phyloP scores from a whole-genome alignment of 768 basidiomycete genomes.

The Lenzites betulinus region DNA sequence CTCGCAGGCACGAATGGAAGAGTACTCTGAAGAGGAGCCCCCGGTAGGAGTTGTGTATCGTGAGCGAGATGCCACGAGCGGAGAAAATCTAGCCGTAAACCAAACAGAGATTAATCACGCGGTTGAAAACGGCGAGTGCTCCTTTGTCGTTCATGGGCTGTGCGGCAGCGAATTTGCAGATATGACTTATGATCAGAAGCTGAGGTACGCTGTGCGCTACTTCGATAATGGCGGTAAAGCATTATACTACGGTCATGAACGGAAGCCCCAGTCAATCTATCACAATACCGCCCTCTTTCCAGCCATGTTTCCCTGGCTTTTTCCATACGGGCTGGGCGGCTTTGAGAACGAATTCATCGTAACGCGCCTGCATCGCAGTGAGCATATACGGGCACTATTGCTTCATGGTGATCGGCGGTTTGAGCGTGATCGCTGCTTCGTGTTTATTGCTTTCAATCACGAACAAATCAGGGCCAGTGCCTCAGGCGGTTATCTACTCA shows the following conservation, averaged over 20 bases:
- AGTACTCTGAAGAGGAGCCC: constrained; percentile 11
- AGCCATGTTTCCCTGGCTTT: constrained; percentile 22
- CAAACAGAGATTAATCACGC: not conserved
- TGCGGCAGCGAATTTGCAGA: not conserved
- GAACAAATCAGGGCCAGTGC: constrained; percentile 36
- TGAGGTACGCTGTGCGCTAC: constrained; percentile 6
- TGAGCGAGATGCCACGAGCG: not conserved
- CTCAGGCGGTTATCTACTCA: constrained; percentile 30
- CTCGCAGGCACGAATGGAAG: constrained; percentile 3
- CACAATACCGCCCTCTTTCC: constrained; percentile 21
- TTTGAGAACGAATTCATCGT: not conserved
- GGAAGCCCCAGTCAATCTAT: constrained; percentile 14
- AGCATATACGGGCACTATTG: constrained; percentile 9
- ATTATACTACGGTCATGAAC: not conserved
- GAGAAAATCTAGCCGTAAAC: not conserved
- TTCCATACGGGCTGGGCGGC: constrained; percentile 21
- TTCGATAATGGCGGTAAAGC: constrained; percentile 1
- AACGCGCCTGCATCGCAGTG: not conserved
- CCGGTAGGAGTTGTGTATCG: constrained; percentile 2
- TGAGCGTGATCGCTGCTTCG: constrained; percentile 20
- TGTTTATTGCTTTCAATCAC: constrained; percentile 25
- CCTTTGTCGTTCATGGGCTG: constrained; percentile 13
- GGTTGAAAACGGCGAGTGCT: not conserved
- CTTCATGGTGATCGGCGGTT: constrained; percentile 26
- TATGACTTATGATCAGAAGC: not conserved